Percentiles rank a stretch among this genome's conserved stretches.
Evolutionary conservation across 495 filamentous ascomycete genomes (phyloP).

Genomic region (Talaromyces nanjingensis): DNA sequence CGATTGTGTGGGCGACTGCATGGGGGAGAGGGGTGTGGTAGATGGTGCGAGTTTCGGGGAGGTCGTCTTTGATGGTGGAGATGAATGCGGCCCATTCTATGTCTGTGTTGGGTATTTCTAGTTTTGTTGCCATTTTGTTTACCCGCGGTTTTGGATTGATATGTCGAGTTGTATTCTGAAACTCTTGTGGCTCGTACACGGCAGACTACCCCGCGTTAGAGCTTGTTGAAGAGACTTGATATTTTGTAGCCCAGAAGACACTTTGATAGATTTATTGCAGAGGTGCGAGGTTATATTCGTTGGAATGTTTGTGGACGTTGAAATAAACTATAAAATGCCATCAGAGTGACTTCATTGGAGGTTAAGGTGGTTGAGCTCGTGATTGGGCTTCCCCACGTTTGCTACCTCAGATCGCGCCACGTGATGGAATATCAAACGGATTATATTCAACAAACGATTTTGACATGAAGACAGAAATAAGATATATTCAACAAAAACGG

Average conservation of each 20-base stretch:
- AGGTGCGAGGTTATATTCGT: background rate
- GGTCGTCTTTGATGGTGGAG: constrained; percentile 17
- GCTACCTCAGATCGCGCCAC: background rate
- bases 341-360: constrained; percentile 1
- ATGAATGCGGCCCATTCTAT: constrained; percentile 31
- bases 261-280: background rate
- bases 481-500: background rate
- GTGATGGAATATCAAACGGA: background rate
- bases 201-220: background rate
- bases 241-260: background rate
- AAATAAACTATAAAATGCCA: background rate
- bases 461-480: background rate
- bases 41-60: constrained; percentile 19
- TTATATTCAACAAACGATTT: background rate
- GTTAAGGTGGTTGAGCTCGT: background rate
- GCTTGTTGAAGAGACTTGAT: background rate
- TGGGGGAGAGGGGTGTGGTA: constrained; percentile 19
- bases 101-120: constrained; percentile 21
- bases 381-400: background rate
- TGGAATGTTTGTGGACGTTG: background rate
- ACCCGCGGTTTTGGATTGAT: background rate
- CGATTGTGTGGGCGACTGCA: constrained; percentile 41
- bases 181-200: background rate
- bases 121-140: constrained; percentile 8
- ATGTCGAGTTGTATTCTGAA: background rate